phyloP scores from a whole-genome alignment of 164 flowering plant genomes.

The Vitis rupestris region DNA sequence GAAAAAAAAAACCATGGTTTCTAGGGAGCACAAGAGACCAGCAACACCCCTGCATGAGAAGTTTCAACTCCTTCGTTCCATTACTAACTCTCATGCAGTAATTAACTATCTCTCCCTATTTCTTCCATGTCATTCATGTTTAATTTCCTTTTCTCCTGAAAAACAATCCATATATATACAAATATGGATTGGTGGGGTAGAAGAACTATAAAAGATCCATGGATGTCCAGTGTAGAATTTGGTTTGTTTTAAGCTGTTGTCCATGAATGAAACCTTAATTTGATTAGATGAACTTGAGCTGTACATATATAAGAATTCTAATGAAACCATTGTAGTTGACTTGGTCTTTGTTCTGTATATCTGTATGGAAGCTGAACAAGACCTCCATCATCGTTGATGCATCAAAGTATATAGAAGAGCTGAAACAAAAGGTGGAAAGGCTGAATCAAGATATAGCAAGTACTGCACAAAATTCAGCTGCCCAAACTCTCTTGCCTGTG shows the following conservation, averaged over 20 bases:
- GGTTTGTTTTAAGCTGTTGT: too few species aligned
- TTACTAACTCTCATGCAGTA: slow-evolving; percentile 90
- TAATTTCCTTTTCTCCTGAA: too few species aligned
- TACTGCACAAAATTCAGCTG: slow-evolving; percentile 24
- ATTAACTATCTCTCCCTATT: slow-evolving; percentile 7
- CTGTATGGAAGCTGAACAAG: slow-evolving; percentile 47
- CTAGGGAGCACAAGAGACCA: slow-evolving; percentile 75
- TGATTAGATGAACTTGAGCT: too few species aligned
- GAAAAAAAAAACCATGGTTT: slow-evolving; percentile 44
- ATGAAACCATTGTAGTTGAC: neutral
- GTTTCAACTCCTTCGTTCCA: slow-evolving; percentile 90
- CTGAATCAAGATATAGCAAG: slow-evolving; percentile 58
- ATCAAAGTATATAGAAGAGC: slow-evolving; percentile 71
- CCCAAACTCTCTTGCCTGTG: slow-evolving; percentile 22
- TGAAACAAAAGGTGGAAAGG: slow-evolving; percentile 74
- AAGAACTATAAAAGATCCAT: too few species aligned
- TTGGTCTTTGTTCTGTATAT: neutral
- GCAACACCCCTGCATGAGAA: slow-evolving; percentile 63
- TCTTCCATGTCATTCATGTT: slow-evolving; percentile 15
- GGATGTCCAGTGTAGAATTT: too few species aligned
- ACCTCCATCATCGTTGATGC: slow-evolving; percentile 82
- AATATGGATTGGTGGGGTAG: too few species aligned
- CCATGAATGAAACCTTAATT: too few species aligned
- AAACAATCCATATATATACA: too few species aligned
- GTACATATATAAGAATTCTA: neutral